Base-by-base conservation (phyloP, 768 basidiomycete genomes). In the Exsudoporus frostii region DNA sequence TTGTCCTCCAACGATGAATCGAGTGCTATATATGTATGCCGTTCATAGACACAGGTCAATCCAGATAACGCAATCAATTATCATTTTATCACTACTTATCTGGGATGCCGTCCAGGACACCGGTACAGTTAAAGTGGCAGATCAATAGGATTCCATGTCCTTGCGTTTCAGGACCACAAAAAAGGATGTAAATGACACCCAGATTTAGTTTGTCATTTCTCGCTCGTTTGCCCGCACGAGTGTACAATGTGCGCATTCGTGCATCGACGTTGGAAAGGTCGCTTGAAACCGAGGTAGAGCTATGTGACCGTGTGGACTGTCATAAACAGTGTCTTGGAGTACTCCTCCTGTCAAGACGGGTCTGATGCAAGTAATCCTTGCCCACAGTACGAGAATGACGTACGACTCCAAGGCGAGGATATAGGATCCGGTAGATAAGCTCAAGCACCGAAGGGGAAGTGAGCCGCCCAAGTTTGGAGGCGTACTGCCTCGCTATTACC, bases 401-500 rank as follows among this genome's bases (percentile, higher is more conserved):
- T 30, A 50, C 45, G 33, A 42, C 17, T 5, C n/a, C n/a, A 14
- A 34, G 29, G 30, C 11, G 27, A 37, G 33, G 7, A 22, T 36
- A 42, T 46, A 41, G 37, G 53, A 50, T 49, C 60, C 54, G 50
- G 36, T 43, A 39, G 30, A 55, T 48, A 53, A 42, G 44, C 40
- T 41, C 45, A 48, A 54, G 51, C n/a, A 49, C 61, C 48, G 50
- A 57, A 11, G 32, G 33, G 55, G 34, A 51, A 46, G 55, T 37
- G 51, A 55, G 32, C 32, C 43, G 29, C 42, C 56, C 53, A 9
- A 0, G 48, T 63, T 50, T 38, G 52, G 48, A 45, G 54, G 45
- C 19, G 64, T 52, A 54, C 54, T 29, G 57, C 62, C 56, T 48
- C 50, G 36, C 9, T 44, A 58, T 55, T 62, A 53, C 59, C 53